These are phyloP conservation scores for Aspergillus hortae DNA, from an alignment of 2,329 filamentous ascomycete genomes.

Conservation along the genomic window DNA sequence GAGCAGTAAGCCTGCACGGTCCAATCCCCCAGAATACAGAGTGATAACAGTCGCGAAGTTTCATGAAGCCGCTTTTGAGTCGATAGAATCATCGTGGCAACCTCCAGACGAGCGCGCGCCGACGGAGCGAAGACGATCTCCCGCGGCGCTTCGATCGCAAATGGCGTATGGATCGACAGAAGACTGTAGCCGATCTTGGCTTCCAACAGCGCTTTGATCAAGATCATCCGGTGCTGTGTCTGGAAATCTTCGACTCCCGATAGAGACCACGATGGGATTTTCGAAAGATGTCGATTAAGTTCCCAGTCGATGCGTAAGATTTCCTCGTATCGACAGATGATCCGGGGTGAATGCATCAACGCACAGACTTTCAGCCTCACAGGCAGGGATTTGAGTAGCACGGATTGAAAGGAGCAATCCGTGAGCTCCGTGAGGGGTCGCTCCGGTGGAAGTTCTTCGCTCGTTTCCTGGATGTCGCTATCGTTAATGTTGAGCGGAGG, in stretches of 20 bases:
- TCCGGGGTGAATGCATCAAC: constrained; percentile 35
- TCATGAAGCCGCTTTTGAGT: constrained; percentile 34
- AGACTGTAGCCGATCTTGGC: constrained; percentile 34
- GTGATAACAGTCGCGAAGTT: constrained; percentile 28
- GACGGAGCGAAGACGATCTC: constrained; percentile 34
- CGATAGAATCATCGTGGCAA: constrained; percentile 35
- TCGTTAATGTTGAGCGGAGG: constrained; percentile 51
- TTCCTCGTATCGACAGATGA: constrained; percentile 39
- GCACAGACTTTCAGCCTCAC: constrained; percentile 30
- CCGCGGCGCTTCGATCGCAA: constrained; percentile 31
- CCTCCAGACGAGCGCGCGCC: constrained; percentile 33
- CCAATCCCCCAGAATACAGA: constrained; percentile 34
- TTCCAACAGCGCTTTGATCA: constrained; percentile 34
- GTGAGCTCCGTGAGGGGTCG: constrained; percentile 32
- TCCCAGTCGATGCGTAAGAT: constrained; percentile 39
- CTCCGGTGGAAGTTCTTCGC: constrained; percentile 26
- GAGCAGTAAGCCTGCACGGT: constrained; percentile 36
- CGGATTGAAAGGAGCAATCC: constrained; percentile 34
- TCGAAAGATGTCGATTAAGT: constrained; percentile 30
- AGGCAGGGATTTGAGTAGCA: constrained; percentile 27
- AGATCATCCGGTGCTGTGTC: constrained; percentile 23
- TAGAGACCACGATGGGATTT: constrained; percentile 30
- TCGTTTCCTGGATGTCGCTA: constrained; percentile 42
- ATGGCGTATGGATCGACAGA: constrained; percentile 38
- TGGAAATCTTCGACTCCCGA: constrained; percentile 17